Percentiles rank a stretch among this genome's conserved stretches.
Evolutionary conservation across 176 grass and related monocot species (phyloP).

Genomic region (Puccinellia tenuiflora): DNA sequence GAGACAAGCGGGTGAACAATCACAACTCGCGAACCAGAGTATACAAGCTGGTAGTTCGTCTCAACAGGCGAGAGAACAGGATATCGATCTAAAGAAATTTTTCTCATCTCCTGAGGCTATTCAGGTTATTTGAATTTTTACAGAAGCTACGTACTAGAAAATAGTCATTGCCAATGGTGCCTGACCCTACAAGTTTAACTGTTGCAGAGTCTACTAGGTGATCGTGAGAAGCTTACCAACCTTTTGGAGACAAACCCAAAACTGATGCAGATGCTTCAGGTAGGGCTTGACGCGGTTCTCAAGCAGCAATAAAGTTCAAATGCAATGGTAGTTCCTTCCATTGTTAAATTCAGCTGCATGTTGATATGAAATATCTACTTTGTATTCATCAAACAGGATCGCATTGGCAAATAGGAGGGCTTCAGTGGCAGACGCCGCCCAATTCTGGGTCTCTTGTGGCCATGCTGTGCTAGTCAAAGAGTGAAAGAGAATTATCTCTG

Average conservation of each 20-base stretch:
- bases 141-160: neutral
- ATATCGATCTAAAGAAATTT: constrained; percentile 60
- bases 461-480: constrained; percentile 6
- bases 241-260: constrained; percentile 90
- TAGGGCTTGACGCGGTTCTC: constrained; percentile 17
- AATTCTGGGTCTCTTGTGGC: neutral
- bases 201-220: constrained; percentile 66
- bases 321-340: neutral
- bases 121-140: constrained; percentile 49
- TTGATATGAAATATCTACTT: neutral
- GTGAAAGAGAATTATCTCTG: neutral
- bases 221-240: constrained; percentile 85
- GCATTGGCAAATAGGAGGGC: constrained; percentile 27
- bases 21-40: constrained; percentile 38
- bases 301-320: neutral
- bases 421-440: neutral
- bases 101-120: constrained; percentile 97
- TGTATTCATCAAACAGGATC: constrained; percentile 43
- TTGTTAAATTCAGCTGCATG: neutral
- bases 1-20: constrained; percentile 43
- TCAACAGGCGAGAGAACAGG: constrained; percentile 48
- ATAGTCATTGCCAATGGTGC: neutral
- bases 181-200: neutral
- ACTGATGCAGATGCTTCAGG: constrained; percentile 99
- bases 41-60: constrained; percentile 38